These are phyloP conservation scores for Ogataea saltuana DNA, from an alignment of 805 yeast genomes.

Conservation along the genomic window DNA sequence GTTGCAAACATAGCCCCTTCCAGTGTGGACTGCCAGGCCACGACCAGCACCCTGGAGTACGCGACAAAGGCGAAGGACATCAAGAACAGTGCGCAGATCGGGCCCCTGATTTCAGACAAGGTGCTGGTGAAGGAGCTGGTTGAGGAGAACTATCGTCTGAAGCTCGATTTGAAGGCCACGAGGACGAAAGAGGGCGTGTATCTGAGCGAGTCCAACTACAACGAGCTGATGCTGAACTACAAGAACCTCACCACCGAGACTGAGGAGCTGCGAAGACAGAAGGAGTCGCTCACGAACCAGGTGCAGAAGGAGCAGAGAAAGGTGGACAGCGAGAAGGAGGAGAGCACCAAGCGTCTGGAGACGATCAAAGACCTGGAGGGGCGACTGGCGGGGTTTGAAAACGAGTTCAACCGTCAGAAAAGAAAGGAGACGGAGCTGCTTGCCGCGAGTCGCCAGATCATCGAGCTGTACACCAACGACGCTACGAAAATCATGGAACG, in stretches of 20 bases:
- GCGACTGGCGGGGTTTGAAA: slow-evolving; percentile 35
- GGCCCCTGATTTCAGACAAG: slow-evolving; percentile 44
- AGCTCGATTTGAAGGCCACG: slow-evolving; percentile 59
- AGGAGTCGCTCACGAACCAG: slow-evolving; percentile 42
- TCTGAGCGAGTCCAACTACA: slow-evolving; percentile 61
- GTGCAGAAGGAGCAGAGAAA: slow-evolving; percentile 29
- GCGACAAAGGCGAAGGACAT: slow-evolving; percentile 59
- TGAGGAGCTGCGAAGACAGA: slow-evolving; percentile 45
- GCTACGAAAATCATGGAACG: slow-evolving; percentile 25
- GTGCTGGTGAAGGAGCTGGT: slow-evolving; percentile 47
- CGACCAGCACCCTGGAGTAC: slow-evolving; percentile 54
- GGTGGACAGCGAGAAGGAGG: slow-evolving; percentile 22
- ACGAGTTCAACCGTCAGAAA: slow-evolving; percentile 30
- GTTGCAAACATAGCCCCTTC: slow-evolving; percentile 84
- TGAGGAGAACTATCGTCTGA: slow-evolving; percentile 45
- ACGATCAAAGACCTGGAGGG: slow-evolving; percentile 30
- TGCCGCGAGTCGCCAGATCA: slow-evolving; percentile 17
- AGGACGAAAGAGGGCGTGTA: slow-evolving; percentile 65
- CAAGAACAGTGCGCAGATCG: slow-evolving; percentile 51
- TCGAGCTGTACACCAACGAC: slow-evolving; percentile 34
- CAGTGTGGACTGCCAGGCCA: slow-evolving; percentile 47
- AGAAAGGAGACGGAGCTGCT: slow-evolving; percentile 17
- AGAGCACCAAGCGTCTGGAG: slow-evolving; percentile 24
- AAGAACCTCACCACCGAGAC: slow-evolving; percentile 52
- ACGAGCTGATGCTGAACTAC: slow-evolving; percentile 47